phyloP scores from a whole-genome alignment of 805 yeast species.

The Cyberlindnera euphorbiiphila region DNA sequence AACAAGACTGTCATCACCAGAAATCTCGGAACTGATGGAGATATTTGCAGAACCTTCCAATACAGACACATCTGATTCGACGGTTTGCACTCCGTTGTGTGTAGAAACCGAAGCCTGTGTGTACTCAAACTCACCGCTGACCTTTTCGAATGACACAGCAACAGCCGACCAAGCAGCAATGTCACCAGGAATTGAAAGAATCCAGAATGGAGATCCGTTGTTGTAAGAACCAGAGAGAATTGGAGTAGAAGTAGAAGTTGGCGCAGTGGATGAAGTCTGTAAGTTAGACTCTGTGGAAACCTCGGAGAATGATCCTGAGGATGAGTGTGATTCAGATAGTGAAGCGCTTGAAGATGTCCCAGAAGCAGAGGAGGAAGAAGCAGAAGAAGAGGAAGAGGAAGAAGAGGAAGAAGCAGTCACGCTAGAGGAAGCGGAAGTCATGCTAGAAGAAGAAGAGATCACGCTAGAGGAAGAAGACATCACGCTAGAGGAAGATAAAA shows the following conservation, averaged over 20 bases:
- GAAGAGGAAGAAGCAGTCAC: constrained; percentile 1
- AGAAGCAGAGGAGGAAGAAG: background rate
- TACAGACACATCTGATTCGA: too few species aligned
- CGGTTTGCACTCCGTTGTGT: constrained; percentile 13
- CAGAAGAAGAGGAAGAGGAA: constrained; percentile 1
- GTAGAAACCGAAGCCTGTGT: constrained; percentile 9
- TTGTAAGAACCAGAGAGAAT: constrained; percentile 8
- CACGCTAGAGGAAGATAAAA: too few species aligned
- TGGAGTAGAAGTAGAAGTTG: constrained; percentile 5
- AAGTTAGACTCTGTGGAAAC: too few species aligned
- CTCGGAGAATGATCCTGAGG: constrained; percentile 3
- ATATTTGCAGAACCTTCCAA: constrained; percentile 2
- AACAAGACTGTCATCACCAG: background rate
- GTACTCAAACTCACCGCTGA: constrained; percentile 3
- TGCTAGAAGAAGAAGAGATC: too few species aligned
- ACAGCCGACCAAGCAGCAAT: constrained; percentile 20
- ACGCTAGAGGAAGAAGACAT: too few species aligned
- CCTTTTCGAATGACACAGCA: constrained; percentile 1
- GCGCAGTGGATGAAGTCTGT: background rate
- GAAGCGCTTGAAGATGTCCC: background rate
- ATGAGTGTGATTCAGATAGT: background rate
- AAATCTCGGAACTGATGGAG: background rate
- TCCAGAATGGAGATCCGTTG: constrained; percentile 17
- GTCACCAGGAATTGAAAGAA: constrained; percentile 14
- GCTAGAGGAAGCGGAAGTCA: too few species aligned